Percentiles rank a stretch among this genome's conserved stretches.
phyloP scores from a whole-genome alignment of 306 rosid genomes.

The Lathyrus tuberosus region DNA sequence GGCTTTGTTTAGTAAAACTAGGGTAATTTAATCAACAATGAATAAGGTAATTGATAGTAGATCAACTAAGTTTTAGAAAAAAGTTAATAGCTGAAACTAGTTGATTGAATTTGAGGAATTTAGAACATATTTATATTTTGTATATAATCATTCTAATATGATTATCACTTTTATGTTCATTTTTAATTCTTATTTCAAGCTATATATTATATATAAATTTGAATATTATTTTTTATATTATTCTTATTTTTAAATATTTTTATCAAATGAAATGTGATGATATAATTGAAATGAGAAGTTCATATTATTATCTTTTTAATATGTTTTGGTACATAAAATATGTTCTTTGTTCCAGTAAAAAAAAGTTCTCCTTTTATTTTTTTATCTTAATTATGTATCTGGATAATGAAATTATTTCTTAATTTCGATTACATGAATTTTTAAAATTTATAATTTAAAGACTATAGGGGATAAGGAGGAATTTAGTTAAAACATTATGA shows the following conservation, averaged over 20 bases:
- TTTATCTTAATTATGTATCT: neutral
- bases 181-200: neutral
- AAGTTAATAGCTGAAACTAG: neutral
- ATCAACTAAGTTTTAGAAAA: neutral
- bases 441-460: conserved; percentile 2
- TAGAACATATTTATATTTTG: neutral
- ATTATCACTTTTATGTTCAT: neutral
- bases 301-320: neutral
- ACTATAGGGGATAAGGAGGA: neutral
- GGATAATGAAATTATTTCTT: neutral
- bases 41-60: conserved; percentile 1
- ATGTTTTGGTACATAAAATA: neutral
- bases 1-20: neutral
- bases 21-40: neutral
- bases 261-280: neutral
- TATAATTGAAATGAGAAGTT: neutral
- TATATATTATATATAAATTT: neutral
- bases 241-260: neutral
- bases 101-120: conserved; percentile 3
- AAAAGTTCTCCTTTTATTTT: neutral
- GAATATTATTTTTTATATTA: neutral
- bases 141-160: neutral
- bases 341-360: neutral
- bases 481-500: neutral
- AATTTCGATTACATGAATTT: neutral